Percentiles rank a stretch among this genome's conserved stretches.
Evolutionary conservation across 768 basidiomycete genomes (phyloP).

Genomic region (Leccinellum luteum): DNA sequence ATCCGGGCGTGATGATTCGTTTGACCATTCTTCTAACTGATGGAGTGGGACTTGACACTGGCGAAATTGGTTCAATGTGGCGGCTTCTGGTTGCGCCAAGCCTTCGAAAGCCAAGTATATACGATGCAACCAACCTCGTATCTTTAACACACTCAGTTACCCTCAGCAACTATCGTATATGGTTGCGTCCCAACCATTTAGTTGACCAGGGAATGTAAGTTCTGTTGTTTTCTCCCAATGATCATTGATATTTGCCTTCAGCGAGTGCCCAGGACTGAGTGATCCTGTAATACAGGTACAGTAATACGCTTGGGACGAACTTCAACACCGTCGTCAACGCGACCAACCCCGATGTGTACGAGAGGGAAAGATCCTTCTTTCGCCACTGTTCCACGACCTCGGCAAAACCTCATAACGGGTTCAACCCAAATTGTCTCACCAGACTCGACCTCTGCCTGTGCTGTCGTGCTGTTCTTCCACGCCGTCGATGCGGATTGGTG

Average conservation of each 20-base stretch:
- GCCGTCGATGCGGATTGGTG: neutral
- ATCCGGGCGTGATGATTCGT: neutral
- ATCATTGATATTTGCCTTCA: neutral
- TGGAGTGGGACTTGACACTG: slow-evolving; percentile 12
- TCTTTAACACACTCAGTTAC: slow-evolving; percentile 12
- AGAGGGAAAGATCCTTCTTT: slow-evolving; percentile 3
- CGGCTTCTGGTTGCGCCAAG: slow-evolving; percentile 4
- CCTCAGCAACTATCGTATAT: neutral
- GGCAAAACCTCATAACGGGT: slow-evolving; percentile 3
- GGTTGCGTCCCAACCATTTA: slow-evolving; percentile 14
- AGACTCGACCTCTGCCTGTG: too few relatives aligned
- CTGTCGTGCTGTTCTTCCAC: neutral
- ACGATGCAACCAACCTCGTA: slow-evolving; percentile 10
- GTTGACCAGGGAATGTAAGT: neutral
- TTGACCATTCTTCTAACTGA: slow-evolving; percentile 1
- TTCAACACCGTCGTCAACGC: neutral
- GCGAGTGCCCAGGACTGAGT: neutral
- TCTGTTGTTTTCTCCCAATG: slow-evolving; percentile 11
- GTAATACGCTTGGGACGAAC: slow-evolving; percentile 11
- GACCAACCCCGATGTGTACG: slow-evolving; percentile 10
- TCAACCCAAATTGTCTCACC: neutral
- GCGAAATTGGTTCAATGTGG: slow-evolving; percentile 14
- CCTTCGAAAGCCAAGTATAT: slow-evolving; percentile 8
- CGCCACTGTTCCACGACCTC: neutral
- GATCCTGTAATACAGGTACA: neutral